A percentile compares a stretch with the other conserved stretches of the same genome.
These are phyloP conservation scores for Cryptococcus sp. DNA, from an alignment of 1,284 basidiomycete genomes.

Conservation along the genomic window DNA sequence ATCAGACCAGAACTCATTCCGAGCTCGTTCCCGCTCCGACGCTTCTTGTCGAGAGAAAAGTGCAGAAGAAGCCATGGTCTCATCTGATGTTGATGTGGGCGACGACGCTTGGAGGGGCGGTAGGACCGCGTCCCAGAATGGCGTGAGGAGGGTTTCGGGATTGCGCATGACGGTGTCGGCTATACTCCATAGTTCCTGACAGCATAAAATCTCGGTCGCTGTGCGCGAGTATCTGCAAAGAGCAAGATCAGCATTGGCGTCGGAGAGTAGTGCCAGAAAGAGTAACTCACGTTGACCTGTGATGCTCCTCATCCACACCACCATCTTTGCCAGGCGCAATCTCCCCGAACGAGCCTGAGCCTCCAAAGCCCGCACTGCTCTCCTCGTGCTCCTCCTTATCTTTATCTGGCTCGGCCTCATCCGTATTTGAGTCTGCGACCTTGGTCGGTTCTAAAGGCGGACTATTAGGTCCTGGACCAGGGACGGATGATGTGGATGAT, in stretches of 20 bases:
- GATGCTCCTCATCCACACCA: constrained; percentile 28
- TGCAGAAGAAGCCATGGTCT: constrained; percentile 6
- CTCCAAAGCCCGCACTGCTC: constrained; percentile 8
- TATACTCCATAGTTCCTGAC: constrained; percentile 86
- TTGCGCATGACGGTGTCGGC: constrained; percentile 83
- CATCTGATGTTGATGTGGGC: constrained; percentile 15
- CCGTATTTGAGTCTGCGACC: constrained; percentile 12
- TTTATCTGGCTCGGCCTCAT: constrained; percentile 2
- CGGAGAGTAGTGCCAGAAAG: not conserved
- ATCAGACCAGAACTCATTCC: constrained; percentile 41
- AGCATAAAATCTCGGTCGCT: constrained; percentile 92
- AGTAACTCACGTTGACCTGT: constrained; percentile 35
- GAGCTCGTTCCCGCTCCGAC: constrained; percentile 45
- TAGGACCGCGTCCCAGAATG: constrained; percentile 93
- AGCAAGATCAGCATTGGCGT: not conserved
- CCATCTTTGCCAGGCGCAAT: constrained; percentile 33
- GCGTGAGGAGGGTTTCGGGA: constrained; percentile 61
- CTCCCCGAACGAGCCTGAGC: constrained; percentile 17
- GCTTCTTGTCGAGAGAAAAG: constrained; percentile 29
- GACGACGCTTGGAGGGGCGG: constrained; percentile 32
- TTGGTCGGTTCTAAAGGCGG: constrained; percentile 34
- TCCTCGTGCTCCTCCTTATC: constrained; percentile 3
- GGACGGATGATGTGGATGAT: constrained; percentile 10
- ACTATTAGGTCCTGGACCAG: constrained; percentile 26
- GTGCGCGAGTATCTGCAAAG: constrained; percentile 81